Percentiles rank a stretch among this genome's conserved stretches.
Evolutionary conservation across 305 asterid species (phyloP).

Genomic region (Striga hermonthica): DNA sequence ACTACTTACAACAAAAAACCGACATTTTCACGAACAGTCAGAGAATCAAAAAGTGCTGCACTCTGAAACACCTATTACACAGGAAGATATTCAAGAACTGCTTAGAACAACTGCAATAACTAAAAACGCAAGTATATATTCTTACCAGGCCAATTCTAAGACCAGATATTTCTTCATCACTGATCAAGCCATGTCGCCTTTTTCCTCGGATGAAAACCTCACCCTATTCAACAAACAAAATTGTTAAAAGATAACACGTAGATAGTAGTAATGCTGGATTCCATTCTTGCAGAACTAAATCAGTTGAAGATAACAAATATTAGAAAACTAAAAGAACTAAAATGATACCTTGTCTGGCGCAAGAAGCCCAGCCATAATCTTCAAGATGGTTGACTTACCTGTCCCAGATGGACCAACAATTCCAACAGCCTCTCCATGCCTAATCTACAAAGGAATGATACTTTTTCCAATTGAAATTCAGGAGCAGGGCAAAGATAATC

Average conservation of each 20-base stretch:
- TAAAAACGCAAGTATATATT: constrained; percentile 26
- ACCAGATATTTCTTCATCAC: constrained; percentile 95
- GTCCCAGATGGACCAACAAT: constrained; percentile 99
- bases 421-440: constrained; percentile 99
- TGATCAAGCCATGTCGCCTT: constrained; percentile 79
- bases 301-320: background rate
- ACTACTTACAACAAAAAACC: constrained; percentile 90
- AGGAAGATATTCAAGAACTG: constrained; percentile 31
- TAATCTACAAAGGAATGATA: constrained; percentile 58
- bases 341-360: constrained; percentile 87
- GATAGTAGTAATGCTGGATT: constrained; percentile 25
- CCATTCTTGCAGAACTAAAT: constrained; percentile 11
- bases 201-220: constrained; percentile 89
- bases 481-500: constrained; percentile 22
- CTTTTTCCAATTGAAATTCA: constrained; percentile 22
- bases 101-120: constrained; percentile 26
- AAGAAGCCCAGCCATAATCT: constrained; percentile 98
- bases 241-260: constrained; percentile 26
- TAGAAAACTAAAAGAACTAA: constrained; percentile 16
- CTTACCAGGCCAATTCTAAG: constrained; percentile 97
- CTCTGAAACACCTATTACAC: constrained; percentile 90
- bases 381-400: constrained; percentile 93
- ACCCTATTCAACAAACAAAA: constrained; percentile 55
- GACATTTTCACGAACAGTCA: constrained; percentile 94
- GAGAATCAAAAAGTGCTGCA: constrained; percentile 98